Conservation (phyloP, 2,329 filamentous ascomycete species). For the Triangularia setosa region DNA sequence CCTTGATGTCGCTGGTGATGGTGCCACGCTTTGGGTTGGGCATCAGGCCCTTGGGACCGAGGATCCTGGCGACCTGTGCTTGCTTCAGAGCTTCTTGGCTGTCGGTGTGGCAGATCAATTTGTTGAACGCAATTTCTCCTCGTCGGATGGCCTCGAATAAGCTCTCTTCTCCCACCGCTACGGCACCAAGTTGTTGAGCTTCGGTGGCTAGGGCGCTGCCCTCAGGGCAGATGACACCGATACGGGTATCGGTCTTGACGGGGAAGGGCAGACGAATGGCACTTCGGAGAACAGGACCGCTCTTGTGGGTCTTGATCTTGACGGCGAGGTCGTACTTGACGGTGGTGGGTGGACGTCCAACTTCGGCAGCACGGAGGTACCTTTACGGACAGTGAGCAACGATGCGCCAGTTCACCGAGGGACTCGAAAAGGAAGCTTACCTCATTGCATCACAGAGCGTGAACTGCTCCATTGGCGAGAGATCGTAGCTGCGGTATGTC, state of each 20-base stretch:
- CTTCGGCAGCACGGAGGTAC: slow-evolving; percentile 88
- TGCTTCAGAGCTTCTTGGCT: slow-evolving; percentile 76
- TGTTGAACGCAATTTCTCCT: slow-evolving; percentile 81
- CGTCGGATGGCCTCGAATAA: slow-evolving; percentile 73
- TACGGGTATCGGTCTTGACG: slow-evolving; percentile 80
- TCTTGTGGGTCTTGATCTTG: slow-evolving; percentile 77
- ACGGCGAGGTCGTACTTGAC: slow-evolving; percentile 88
- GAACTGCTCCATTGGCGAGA: slow-evolving; percentile 67
- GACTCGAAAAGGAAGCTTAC: slow-evolving; percentile 39
- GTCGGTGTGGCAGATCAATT: slow-evolving; percentile 78
- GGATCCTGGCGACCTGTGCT: slow-evolving; percentile 71
- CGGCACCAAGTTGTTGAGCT: slow-evolving; percentile 73
- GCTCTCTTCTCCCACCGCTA: slow-evolving; percentile 78
- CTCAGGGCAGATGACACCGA: slow-evolving; percentile 88
- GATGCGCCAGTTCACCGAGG: not conserved
- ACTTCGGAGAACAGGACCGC: slow-evolving; percentile 82
- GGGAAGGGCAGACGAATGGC: slow-evolving; percentile 84
- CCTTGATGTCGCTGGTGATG: slow-evolving; percentile 73
- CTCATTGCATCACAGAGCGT: slow-evolving; percentile 90
- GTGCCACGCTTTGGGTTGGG: slow-evolving; percentile 84
- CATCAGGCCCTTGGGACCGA: slow-evolving; percentile 91
- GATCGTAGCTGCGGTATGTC: slow-evolving; percentile 60
- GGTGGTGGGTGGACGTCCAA: slow-evolving; percentile 68
- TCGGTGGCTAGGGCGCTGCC: slow-evolving; percentile 69
- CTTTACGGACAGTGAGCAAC: slow-evolving; percentile 42